phyloP scores from a whole-genome alignment of 768 basidiomycete species.

The Chlorophyllum brunneum region DNA sequence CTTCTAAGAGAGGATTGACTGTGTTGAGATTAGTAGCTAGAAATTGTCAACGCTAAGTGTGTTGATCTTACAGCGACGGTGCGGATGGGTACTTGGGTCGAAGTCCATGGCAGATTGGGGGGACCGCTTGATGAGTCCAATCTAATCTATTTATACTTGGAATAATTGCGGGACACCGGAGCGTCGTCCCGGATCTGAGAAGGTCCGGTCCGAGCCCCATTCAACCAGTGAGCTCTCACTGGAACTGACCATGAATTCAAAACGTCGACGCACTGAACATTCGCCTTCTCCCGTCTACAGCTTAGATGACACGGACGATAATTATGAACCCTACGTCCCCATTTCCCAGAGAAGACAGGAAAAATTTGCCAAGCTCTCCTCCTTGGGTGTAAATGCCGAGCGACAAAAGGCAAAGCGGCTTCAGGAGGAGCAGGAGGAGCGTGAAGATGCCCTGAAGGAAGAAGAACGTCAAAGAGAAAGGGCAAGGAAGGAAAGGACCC shows the following conservation, averaged over 20 bases:
- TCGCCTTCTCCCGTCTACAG: constrained; percentile 62
- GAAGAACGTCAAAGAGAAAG: constrained; percentile 74
- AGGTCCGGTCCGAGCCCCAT: neutral
- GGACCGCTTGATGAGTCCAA: neutral
- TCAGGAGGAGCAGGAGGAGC: constrained; percentile 65
- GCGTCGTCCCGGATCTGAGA: too few species aligned
- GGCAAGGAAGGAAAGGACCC: constrained; percentile 77
- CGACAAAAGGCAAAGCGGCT: constrained; percentile 44
- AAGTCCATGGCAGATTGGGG: constrained; percentile 4
- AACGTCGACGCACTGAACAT: constrained; percentile 45
- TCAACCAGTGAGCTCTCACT: too few species aligned
- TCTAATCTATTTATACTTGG: too few species aligned
- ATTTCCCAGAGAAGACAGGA: constrained; percentile 81
- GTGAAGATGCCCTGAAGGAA: constrained; percentile 73
- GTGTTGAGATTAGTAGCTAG: too few species aligned
- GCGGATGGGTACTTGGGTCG: constrained; percentile 42
- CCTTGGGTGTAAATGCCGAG: constrained; percentile 52
- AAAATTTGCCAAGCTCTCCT: constrained; percentile 72
- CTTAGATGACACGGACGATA: constrained; percentile 58
- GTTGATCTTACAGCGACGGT: constrained; percentile 64
- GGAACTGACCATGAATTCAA: constrained; percentile 22
- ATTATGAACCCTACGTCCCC: constrained; percentile 84
- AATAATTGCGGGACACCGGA: too few species aligned
- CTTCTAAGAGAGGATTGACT: constrained; percentile 81
- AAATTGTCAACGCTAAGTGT: too few species aligned